Conservation (phyloP, 139 green algal species). For the Chlamydomonas incerta region DNA sequence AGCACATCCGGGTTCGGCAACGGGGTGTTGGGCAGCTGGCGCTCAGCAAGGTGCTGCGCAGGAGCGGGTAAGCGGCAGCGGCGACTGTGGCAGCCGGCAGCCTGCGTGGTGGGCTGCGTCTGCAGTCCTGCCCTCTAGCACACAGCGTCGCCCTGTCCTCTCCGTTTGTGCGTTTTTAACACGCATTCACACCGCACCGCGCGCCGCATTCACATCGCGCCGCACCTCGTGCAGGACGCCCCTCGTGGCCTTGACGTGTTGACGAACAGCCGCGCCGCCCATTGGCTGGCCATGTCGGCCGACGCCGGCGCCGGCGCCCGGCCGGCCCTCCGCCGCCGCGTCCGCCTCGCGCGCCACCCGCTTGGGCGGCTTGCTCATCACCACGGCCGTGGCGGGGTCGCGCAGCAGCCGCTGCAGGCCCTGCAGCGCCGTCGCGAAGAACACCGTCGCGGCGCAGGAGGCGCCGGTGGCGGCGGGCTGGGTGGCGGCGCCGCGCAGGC, state of each 20-base stretch:
- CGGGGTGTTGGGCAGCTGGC: neutral
- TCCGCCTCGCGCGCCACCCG: neutral
- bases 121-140: no score
- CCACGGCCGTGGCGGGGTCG: neutral
- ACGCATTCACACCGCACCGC: no score
- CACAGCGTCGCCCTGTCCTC: neutral
- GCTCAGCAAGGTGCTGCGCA: neutral
- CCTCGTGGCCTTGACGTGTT: neutral
- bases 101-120: no score
- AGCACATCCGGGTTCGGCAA: no score
- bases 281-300: neutral
- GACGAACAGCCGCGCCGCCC: neutral
- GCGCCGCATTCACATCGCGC: neutral
- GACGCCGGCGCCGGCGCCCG: neutral
- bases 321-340: neutral
- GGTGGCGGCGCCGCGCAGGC: neutral
- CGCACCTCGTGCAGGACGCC: slow-evolving; percentile 11
- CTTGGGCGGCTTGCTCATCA: neutral
- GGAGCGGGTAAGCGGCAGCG: no score
- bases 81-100: no score
- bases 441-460: neutral
- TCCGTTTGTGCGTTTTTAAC: no score
- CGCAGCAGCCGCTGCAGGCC: slow-evolving; percentile 14
- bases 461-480: neutral
- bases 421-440: neutral